A percentile compares a stretch with the other conserved stretches of the same genome.
Evolutionary conservation across 129 eudicot species (phyloP).

Genomic region (Helichrysum umbraculigerum): DNA sequence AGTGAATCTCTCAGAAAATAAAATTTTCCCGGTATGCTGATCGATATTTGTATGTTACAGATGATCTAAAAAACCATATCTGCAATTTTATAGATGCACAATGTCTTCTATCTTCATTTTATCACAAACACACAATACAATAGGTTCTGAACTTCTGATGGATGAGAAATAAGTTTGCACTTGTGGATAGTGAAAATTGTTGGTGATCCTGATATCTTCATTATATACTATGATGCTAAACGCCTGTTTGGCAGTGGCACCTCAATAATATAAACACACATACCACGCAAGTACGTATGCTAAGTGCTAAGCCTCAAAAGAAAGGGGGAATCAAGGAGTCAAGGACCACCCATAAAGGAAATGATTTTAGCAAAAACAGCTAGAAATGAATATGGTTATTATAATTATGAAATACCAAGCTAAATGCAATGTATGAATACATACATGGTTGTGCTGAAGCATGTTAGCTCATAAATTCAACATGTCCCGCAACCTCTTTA

Average conservation of each 20-base stretch:
- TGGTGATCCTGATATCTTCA: no score
- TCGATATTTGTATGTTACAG: no score
- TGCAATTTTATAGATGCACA: background rate
- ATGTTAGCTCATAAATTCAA: slow-evolving; percentile 44
- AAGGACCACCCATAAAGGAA: background rate
- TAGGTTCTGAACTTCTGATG: no score
- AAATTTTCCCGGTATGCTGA: background rate
- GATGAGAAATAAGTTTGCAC: no score
- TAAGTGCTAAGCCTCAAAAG: background rate
- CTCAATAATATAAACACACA: background rate
- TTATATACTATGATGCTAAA: no score
- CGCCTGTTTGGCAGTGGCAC: no score
- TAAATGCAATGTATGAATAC: no score
- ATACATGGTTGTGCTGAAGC: background rate
- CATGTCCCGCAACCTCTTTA: slow-evolving; percentile 60
- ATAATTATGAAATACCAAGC: background rate
- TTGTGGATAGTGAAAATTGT: no score
- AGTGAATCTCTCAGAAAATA: background rate
- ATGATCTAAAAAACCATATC: background rate
- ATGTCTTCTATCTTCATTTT: no score
- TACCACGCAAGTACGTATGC: background rate
- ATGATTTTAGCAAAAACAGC: background rate
- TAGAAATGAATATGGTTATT: background rate
- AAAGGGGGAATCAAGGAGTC: background rate
- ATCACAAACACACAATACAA: no score